Base-by-base conservation (phyloP, 345 rosid species). In the Boechera retrofracta region DNA sequence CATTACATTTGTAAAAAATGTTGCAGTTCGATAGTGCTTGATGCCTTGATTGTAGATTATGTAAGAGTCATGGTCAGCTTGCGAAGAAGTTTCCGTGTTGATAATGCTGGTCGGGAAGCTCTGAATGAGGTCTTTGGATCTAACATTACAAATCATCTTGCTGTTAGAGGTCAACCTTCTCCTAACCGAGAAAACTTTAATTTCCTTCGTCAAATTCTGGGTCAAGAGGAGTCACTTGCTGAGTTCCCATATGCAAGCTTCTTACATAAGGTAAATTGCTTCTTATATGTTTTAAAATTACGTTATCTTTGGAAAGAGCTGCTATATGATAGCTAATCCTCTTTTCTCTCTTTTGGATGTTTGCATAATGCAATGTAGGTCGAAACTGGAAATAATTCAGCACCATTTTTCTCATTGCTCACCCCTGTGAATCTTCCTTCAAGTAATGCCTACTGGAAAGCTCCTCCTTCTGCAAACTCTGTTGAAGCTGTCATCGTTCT, bases 171-270 rank as follows among this genome's bases (percentile, higher is more conserved):
- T 73, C 85, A 73, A 51, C 64, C 82, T 79, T 82, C 81, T 78
- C 78, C 78, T 62, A 35, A 73, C 66, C 74, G 41, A 60, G 69
- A 16, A 73, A 71, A 84, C 73, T 59, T 21, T 55, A 84, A 70
- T 63, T 72, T 72, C 71, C 76, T 80, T 52, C 86, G 74, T 36
- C 83, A 85, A 77, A 69, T 95, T 76, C 82, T 86, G 41, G 84
- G 83, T 71, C 88, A 83, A 71, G 89, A 88, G 80, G 90, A 88
- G 78, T 91, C 99, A 48, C 89, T 95, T 41, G 96, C 97, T 71
- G 98, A 92, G 85, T 95, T 95, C 79, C 99, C 99, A 58, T 86
- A 69, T 67, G 92, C 96, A 62, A 86, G 97, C 85, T 89, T 92
- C 81, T 82, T 95, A 54, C 89, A 91, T 73, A 72, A 87, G 87